A percentile compares a stretch with the other conserved stretches of the same genome.
Evolutionary conservation across 441 rosid species (phyloP).

Genomic region (Corymbia calophylla): DNA sequence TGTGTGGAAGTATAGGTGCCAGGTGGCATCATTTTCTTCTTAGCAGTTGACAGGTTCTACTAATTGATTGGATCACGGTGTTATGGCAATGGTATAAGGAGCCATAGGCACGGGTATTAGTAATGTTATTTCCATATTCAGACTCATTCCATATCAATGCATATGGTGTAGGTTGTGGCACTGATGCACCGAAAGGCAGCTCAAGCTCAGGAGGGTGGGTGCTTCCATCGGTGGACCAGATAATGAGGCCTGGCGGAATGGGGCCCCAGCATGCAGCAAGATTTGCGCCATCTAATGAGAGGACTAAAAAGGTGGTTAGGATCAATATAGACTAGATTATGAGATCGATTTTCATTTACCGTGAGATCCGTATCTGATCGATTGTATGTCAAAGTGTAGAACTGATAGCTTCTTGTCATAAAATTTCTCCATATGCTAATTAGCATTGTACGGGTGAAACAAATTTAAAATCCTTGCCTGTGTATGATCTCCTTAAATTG

Average conservation of each 20-base stretch:
- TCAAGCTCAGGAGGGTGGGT: slow-evolving; percentile 23
- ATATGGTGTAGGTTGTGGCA: slow-evolving; percentile 20
- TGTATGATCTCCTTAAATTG: not conserved
- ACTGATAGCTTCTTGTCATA: not conserved
- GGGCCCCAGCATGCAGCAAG: slow-evolving; percentile 1
- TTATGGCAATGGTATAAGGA: not conserved
- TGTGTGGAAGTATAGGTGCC: not conserved
- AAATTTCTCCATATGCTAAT: not conserved
- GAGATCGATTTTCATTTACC: not conserved
- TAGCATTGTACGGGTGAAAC: not conserved
- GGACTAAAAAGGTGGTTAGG: slow-evolving; percentile 51
- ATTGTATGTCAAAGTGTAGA: not conserved
- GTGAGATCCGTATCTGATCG: not conserved
- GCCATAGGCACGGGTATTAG: not conserved
- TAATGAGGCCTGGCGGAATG: not conserved
- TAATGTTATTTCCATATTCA: not conserved
- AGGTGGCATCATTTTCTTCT: not conserved
- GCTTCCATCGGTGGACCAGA: slow-evolving; percentile 20
- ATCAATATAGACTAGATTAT: slow-evolving; percentile 56
- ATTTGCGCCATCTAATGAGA: slow-evolving; percentile 6
- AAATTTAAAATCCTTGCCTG: not conserved
- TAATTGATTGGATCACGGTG: not conserved
- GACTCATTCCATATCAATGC: not conserved
- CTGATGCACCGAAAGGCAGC: slow-evolving; percentile 7
- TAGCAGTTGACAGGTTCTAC: not conserved